These are phyloP conservation scores for Naganishia kalamii DNA, from an alignment of 768 basidiomycete genomes.

Conservation along the genomic window DNA sequence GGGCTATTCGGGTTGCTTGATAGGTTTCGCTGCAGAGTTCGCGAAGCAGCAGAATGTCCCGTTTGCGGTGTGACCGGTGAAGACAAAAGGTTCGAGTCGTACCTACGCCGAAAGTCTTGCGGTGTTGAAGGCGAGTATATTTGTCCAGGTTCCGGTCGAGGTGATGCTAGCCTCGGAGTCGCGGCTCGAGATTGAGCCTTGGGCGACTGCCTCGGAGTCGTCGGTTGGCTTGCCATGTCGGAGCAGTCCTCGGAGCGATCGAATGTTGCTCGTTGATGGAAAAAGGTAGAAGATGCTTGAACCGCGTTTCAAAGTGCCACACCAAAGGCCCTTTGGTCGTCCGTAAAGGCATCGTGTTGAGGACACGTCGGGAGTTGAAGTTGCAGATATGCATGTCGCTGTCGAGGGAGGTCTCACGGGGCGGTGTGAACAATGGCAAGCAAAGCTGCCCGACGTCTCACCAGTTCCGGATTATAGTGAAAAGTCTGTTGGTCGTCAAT, in stretches of 20 bases:
- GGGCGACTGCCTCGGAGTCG: constrained; percentile 2
- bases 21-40: constrained; percentile 9
- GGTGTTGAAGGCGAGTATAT: constrained; percentile 14
- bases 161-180: constrained; percentile 6
- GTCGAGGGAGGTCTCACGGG: too few species aligned
- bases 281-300: constrained; percentile 11
- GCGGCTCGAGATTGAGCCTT: background rate
- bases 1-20: background rate
- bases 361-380: background rate
- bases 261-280: background rate
- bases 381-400: background rate
- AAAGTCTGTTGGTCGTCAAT: background rate
- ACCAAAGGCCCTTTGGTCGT: background rate
- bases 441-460: too few species aligned
- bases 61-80: constrained; percentile 8
- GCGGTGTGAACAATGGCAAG: too few species aligned
- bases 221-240: constrained; percentile 4
- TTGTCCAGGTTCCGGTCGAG: constrained; percentile 5
- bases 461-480: background rate
- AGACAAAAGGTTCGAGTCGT: constrained; percentile 10
- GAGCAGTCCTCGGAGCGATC: background rate
- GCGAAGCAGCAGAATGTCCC: background rate
- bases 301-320: constrained; percentile 6
- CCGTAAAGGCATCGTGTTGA: constrained; percentile 3
- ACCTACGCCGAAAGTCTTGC: background rate